phyloP scores from a whole-genome alignment of 2,329 filamentous ascomycete genomes.

The Cladophialophora chaetospira region DNA sequence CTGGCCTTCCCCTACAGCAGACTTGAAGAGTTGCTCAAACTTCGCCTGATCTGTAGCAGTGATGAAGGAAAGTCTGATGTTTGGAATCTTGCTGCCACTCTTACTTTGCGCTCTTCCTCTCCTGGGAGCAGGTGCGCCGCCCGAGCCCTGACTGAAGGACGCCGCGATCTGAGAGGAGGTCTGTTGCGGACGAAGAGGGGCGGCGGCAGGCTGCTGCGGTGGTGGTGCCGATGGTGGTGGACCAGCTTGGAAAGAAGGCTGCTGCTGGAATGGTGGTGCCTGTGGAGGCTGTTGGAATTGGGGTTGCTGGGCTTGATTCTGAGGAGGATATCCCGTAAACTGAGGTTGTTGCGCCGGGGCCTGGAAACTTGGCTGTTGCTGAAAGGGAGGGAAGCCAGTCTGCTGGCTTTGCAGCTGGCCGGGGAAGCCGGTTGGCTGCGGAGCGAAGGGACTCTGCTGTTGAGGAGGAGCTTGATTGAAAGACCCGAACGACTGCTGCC shows the following conservation, averaged over 20 bases:
- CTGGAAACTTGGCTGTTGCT: constrained; percentile 51
- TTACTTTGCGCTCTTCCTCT: constrained; percentile 56
- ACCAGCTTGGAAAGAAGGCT: constrained; percentile 44
- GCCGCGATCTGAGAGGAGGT: constrained; percentile 66
- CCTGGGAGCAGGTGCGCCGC: constrained; percentile 60
- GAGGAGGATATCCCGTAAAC: constrained; percentile 60
- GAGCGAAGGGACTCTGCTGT: constrained; percentile 60
- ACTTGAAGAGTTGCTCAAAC: constrained; percentile 97
- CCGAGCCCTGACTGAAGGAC: constrained; percentile 56
- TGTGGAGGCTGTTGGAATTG: constrained; percentile 60
- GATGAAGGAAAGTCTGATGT: constrained; percentile 92
- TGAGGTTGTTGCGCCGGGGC: constrained; percentile 58
- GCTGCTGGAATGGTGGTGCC: constrained; percentile 65
- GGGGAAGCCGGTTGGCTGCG: constrained; percentile 59
- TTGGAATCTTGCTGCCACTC: constrained; percentile 75
- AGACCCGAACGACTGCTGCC: constrained; percentile 57
- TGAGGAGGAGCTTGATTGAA: constrained; percentile 56
- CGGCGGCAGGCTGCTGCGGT: constrained; percentile 46
- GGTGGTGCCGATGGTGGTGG: constrained; percentile 48
- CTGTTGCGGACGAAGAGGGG: constrained; percentile 57
- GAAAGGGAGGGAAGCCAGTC: constrained; percentile 62
- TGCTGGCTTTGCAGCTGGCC: constrained; percentile 65
- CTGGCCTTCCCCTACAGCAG: constrained; percentile 79
- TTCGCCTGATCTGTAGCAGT: constrained; percentile 92
- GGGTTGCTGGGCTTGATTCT: constrained; percentile 53